A percentile compares a stretch with the other conserved stretches of the same genome.
Conservation (phyloP, 2,329 filamentous ascomycete genomes). For the Monilinia laxa region DNA sequence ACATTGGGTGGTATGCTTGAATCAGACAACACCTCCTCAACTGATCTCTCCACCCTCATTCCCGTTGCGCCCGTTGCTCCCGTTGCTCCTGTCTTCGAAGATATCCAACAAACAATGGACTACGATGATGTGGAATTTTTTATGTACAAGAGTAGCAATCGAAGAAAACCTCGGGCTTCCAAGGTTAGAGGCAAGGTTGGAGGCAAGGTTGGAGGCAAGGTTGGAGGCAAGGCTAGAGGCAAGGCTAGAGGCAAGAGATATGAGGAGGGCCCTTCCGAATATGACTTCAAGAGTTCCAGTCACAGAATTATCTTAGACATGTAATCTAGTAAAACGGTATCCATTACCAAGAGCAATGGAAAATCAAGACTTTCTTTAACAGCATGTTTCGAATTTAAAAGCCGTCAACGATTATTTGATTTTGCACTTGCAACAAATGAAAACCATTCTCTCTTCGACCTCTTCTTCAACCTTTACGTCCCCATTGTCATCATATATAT, state of each 20-base stretch:
- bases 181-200: too few relatives aligned
- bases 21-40: background rate
- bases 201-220: too few relatives aligned
- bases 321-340: too few relatives aligned
- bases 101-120: background rate
- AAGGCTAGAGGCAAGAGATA: too few relatives aligned
- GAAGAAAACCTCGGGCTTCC: too few relatives aligned
- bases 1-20: background rate
- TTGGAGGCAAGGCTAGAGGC: too few relatives aligned
- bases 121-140: background rate
- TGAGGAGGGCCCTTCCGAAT: too few relatives aligned
- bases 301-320: too few relatives aligned
- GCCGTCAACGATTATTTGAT: background rate
- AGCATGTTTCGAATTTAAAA: background rate
- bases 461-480: background rate
- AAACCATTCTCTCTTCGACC: background rate
- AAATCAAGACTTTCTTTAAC: background rate
- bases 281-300: too few relatives aligned
- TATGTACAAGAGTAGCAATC: background rate
- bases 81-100: too few relatives aligned
- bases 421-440: background rate
- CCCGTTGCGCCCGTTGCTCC: too few relatives aligned
- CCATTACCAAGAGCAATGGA: too few relatives aligned
- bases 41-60: background rate
- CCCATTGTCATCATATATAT: background rate